Evolutionary conservation across 148 eudicot genomes (phyloP), one percentile per base, ranked within the genome.

Genomic region (Limonium bicolor): DNA sequence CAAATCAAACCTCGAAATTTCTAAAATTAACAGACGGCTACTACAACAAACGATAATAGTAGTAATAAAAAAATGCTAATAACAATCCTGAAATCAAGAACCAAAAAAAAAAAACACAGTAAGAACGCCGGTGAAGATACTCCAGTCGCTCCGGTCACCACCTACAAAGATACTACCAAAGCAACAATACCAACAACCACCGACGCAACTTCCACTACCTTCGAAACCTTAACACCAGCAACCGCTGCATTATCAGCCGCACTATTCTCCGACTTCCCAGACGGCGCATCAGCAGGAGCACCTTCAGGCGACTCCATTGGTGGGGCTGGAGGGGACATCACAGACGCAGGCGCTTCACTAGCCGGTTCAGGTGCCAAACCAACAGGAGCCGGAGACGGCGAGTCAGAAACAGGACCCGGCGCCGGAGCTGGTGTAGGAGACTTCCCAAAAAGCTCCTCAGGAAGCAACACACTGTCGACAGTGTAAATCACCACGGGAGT

Each of bases 381-480:
- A 21, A 40, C 52, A 0, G 61, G 53, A 2, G 73, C 50, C 1
- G 94, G 77, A 0, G 83, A 41, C 5, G 72, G 66, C 4, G 73
- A 59, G 2, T 56, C 54, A n/a, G 60, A 51, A 0, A 56, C 41
- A 5, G 86, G 78, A 11, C 82, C 45, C 1, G 71, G 68, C 4
- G 74, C 69, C 1, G 79, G 76, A 0, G 67, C 68, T 5, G 86
- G 81, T 0, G 84, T 26, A 2, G 74, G 73, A 15, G 80, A 35
- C 6, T 29, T 23, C 0, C 73, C 73, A 47, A 75, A 78, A 11
- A 78, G 41, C 51, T 61, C 82, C 1, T 32, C 46, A 5, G 94
- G 88, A 0, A 78, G 56, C 7, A 82, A 76, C 12, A 86, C 60
- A 14, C 21, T 69, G 19, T 82, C 94, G 13, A 86, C 82, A 23